These are phyloP conservation scores for Suillus bovinus DNA, from an alignment of 768 basidiomycete species.

Conservation along the genomic window DNA sequence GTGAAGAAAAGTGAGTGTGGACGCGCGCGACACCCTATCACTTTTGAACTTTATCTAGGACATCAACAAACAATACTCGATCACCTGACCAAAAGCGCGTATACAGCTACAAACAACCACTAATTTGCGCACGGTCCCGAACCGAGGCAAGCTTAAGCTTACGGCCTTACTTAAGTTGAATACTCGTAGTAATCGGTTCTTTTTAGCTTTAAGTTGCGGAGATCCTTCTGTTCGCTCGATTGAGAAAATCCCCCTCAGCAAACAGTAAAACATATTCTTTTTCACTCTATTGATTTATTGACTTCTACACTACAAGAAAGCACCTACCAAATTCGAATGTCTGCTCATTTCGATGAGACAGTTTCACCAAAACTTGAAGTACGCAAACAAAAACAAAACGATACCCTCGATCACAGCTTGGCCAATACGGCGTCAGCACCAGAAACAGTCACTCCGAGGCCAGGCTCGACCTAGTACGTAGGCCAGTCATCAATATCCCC, in stretches of 20 bases:
- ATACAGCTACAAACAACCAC: slow-evolving; percentile 28
- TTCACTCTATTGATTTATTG: background rate
- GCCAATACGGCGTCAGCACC: slow-evolving; percentile 60
- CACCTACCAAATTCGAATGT: background rate
- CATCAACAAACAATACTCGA: slow-evolving; percentile 37
- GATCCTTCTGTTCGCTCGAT: background rate
- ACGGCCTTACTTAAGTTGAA: background rate
- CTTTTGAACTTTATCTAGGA: slow-evolving; percentile 33
- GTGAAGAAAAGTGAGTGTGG: slow-evolving; percentile 19
- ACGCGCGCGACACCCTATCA: slow-evolving; percentile 33
- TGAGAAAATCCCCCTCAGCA: background rate
- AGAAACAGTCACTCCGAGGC: slow-evolving; percentile 52
- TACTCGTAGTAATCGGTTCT: background rate
- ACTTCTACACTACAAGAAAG: background rate
- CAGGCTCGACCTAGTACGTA: slow-evolving; percentile 51
- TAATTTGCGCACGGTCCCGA: slow-evolving; percentile 21
- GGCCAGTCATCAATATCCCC: background rate
- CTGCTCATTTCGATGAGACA: background rate
- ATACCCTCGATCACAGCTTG: slow-evolving; percentile 31
- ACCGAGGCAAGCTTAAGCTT: background rate
- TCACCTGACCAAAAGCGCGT: slow-evolving; percentile 35
- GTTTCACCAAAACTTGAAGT: background rate
- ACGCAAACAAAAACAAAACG: background rate
- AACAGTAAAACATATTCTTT: background rate
- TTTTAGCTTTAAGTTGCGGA: too few relatives aligned